phyloP scores from a whole-genome alignment of 495 filamentous ascomycete species.

The Penicillium canariense region DNA sequence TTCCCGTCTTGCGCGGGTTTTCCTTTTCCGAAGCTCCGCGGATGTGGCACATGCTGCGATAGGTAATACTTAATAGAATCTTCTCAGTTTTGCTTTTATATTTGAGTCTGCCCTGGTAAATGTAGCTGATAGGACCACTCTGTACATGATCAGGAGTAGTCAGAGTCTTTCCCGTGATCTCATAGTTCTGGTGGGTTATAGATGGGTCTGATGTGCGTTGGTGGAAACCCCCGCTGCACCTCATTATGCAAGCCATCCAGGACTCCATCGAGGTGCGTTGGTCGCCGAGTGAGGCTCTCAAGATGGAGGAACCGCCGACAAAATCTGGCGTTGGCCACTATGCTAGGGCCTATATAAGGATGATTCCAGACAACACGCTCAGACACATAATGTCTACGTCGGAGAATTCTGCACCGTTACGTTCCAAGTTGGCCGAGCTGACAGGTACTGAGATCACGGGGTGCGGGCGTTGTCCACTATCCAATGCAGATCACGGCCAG shows the following conservation, averaged over 20 bases:
- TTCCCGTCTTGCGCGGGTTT: constrained; percentile 19
- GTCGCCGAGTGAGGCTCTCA: neutral
- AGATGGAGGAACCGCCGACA: neutral
- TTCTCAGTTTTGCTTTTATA: constrained; percentile 20
- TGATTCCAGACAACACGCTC: neutral
- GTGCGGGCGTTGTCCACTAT: too few relatives aligned
- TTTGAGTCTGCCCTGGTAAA: neutral
- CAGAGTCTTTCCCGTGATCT: neutral
- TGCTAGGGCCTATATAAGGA: neutral
- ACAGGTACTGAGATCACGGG: too few relatives aligned
- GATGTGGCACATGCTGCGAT: constrained; percentile 27
- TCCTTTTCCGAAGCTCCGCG: constrained; percentile 18
- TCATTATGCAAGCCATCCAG: constrained; percentile 11
- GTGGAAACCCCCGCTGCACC: constrained; percentile 3
- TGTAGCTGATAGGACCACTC: neutral
- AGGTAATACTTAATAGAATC: constrained; percentile 41
- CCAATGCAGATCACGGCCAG: neutral
- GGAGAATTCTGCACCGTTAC: neutral
- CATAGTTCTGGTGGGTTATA: neutral
- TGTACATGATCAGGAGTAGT: neutral
- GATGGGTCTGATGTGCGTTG: neutral
- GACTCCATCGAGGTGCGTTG: constrained; percentile 10
- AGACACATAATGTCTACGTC: neutral
- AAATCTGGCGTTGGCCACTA: neutral
- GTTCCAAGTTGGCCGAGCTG: neutral